Percentiles rank a stretch among this genome's conserved stretches.
Conservation (phyloP, 1,139 yeast genomes). For the Yamadazyma diddensiae region DNA sequence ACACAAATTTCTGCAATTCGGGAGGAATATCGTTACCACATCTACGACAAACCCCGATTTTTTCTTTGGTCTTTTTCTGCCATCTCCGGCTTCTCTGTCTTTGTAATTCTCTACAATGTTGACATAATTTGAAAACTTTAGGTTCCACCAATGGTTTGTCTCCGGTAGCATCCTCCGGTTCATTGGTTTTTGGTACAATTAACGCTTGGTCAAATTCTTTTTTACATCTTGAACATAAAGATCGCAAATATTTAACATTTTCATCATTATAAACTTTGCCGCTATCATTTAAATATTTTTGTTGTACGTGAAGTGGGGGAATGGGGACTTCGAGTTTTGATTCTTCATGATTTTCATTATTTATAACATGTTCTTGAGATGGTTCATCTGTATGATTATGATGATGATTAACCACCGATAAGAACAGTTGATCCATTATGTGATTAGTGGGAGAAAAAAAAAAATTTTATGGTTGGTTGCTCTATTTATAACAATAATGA, state of each 20-base stretch:
- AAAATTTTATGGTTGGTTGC: slow-evolving; percentile 1
- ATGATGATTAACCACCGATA: slow-evolving; percentile 25
- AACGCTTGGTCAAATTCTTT: slow-evolving; percentile 52
- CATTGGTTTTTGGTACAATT: slow-evolving; percentile 31
- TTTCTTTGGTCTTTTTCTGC: slow-evolving; percentile 60
- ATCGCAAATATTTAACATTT: slow-evolving; percentile 11
- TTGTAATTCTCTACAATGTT: slow-evolving; percentile 62
- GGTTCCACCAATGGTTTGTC: slow-evolving; percentile 37
- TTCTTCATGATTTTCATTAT: not conserved
- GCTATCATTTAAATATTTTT: slow-evolving; percentile 21
- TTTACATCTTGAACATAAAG: slow-evolving; percentile 56
- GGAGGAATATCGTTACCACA: slow-evolving; percentile 56
- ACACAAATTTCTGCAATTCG: slow-evolving; percentile 49
- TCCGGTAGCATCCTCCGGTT: slow-evolving; percentile 12
- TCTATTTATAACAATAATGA: not conserved
- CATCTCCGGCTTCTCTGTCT: slow-evolving; percentile 60
- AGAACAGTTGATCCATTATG: slow-evolving; percentile 34
- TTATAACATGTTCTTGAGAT: not conserved
- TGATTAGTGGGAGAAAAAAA: not conserved
- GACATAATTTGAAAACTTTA: slow-evolving; percentile 54
- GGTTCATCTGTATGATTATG: slow-evolving; percentile 1
- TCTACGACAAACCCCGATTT: slow-evolving; percentile 60
- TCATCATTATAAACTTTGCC: slow-evolving; percentile 23
- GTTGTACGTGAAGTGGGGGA: slow-evolving; percentile 47
- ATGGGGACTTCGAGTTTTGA: slow-evolving; percentile 32